These are phyloP conservation scores for Suillus cothurnatus DNA, from an alignment of 768 basidiomycete species.

Conservation along the genomic window DNA sequence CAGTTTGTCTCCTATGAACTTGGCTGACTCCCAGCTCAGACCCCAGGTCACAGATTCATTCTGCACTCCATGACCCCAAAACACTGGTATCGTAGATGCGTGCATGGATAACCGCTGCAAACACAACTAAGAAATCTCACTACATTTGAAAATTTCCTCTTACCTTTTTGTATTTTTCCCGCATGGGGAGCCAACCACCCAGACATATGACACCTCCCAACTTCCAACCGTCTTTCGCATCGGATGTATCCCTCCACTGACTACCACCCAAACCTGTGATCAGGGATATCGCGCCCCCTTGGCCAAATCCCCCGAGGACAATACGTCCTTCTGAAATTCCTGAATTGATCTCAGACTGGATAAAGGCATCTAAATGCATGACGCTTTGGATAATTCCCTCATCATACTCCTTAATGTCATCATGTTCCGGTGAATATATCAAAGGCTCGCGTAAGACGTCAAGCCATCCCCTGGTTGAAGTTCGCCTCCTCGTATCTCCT, in stretches of 20 bases:
- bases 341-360: conserved; percentile 67
- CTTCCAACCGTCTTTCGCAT: conserved; percentile 42
- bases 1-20: conserved; percentile 53
- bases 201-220: conserved; percentile 69
- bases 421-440: conserved; percentile 51
- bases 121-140: neutral
- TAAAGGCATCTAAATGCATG: conserved; percentile 58
- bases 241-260: conserved; percentile 17
- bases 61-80: conserved; percentile 78
- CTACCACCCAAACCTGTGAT: conserved; percentile 63
- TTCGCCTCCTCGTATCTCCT: conserved; percentile 50
- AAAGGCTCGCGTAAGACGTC: conserved; percentile 45
- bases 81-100: conserved; percentile 63
- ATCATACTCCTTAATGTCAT: conserved; percentile 66
- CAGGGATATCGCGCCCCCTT: conserved; percentile 75
- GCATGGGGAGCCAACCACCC: conserved; percentile 76
- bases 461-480: conserved; percentile 55
- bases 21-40: conserved; percentile 53
- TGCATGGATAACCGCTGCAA: conserved; percentile 62
- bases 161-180: conserved; percentile 62
- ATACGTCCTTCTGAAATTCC: conserved; percentile 70
- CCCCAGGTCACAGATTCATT: conserved; percentile 69
- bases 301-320: conserved; percentile 83
- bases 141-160: conserved; percentile 21
- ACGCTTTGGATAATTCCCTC: conserved; percentile 54